Base-by-base conservation (phyloP, 345 rosid species). In the Acer saccharum region DNA sequence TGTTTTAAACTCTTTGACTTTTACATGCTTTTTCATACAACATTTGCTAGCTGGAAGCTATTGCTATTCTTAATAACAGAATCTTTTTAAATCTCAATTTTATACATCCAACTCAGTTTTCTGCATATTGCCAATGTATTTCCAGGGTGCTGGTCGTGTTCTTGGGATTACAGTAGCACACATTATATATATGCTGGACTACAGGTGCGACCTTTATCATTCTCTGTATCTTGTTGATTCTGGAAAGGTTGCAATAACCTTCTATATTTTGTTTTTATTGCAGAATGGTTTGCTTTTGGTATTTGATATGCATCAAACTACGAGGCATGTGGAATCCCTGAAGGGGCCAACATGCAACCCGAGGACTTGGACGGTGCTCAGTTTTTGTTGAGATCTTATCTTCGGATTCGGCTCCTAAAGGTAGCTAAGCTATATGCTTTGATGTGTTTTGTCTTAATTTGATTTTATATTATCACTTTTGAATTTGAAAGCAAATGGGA, bases 121-220 rank as follows among this genome's bases (percentile, higher is more conserved):
- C 62, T 7, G 9, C 18, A 18, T 57, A 14, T 76, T 79, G 58
- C 60, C 46, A 29, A 73, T 63, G 17, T 50, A 12, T 55, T 78
- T 84, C 68, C 80, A 94, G 98, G 91, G 83, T 83, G 84, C 93
- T 82, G 99, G 98, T 92, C 99, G 2, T 95, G 99, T 67, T 90
- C 94, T n/a, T 95, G 99, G 99, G 97, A 92, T 84, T 81, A 71
- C 77, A 81, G 85, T 74, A 84, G 78, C 71, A 85, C 94, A 74
- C 82, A 92, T 80, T 80, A 89, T 80, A 29, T 93, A 54, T 95
- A 90, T 83, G 90, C 99, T 74, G 99, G 99, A 76, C 84, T 93
- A 60, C 98, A 90, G 95, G 98, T 94, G 58, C 74, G 71, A 71
- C 66, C 50, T 39, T 72, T 77, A 41, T 35, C 58, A 12, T 64